These are phyloP conservation scores for Ensete glaucum DNA, from an alignment of 176 grass and related monocot species.

Conservation along the genomic window DNA sequence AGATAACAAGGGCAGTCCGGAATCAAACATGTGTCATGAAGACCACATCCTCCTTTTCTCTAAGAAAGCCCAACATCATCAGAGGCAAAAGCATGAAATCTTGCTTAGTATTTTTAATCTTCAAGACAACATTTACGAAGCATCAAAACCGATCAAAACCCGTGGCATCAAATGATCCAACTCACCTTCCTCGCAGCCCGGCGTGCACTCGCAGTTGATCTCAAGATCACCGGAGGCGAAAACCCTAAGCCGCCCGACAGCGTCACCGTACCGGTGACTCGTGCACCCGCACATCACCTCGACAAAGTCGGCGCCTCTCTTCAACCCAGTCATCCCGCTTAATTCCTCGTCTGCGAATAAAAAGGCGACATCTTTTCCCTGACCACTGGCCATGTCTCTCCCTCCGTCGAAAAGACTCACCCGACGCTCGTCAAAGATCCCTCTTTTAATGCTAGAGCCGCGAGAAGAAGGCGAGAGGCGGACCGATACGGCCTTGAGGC, in stretches of 20 bases:
- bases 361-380: constrained; percentile 20
- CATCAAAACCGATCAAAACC: not conserved
- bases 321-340: constrained; percentile 62
- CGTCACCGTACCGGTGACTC: constrained; percentile 95
- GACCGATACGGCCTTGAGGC: constrained; percentile 33
- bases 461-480: constrained; percentile 21
- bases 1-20: not conserved
- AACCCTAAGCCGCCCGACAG: constrained; percentile 73
- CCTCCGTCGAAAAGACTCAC: constrained; percentile 24
- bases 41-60: not conserved
- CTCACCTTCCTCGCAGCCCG: constrained; percentile 84
- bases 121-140: not conserved
- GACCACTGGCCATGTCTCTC: constrained; percentile 34
- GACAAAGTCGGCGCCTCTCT: constrained; percentile 45
- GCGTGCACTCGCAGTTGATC: constrained; percentile 82
- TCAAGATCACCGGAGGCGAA: constrained; percentile 80
- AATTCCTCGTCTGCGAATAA: constrained; percentile 90
- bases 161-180: not conserved
- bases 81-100: constrained; percentile 2
- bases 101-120: not conserved
- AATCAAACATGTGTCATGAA: constrained; percentile 15
- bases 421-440: constrained; percentile 35
- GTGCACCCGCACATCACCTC: constrained; percentile 96
- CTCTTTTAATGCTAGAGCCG: constrained; percentile 25
- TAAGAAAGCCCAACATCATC: not conserved